Percentiles rank a stretch among this genome's conserved stretches.
Evolutionary conservation across 192 early-diverging fungal genomes (phyloP).

Genomic region (Coemansia sp.): DNA sequence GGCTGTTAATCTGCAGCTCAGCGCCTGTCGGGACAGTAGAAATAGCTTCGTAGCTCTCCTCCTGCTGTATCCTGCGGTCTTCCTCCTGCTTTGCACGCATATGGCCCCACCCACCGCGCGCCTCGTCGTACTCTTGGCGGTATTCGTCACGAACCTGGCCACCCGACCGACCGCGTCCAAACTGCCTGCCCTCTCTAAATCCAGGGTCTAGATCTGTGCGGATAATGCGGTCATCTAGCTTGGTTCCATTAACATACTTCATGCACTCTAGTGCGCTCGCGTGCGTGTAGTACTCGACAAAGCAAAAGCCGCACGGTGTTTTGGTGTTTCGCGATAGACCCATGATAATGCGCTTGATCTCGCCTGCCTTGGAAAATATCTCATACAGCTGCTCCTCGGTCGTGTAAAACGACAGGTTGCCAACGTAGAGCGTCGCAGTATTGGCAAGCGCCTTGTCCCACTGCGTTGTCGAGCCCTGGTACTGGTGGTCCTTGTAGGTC

Average conservation of each 20-base stretch:
- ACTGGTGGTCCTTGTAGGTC: constrained; percentile 81
- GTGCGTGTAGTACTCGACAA: constrained; percentile 97
- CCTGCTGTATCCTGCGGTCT: constrained; percentile 57
- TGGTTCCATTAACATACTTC: constrained; percentile 91
- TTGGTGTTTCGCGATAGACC: constrained; percentile 88
- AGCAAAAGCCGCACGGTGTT: constrained; percentile 98
- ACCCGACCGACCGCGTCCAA: constrained; percentile 89
- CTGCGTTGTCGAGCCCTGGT: constrained; percentile 52
- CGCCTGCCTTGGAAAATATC: constrained; percentile 93
- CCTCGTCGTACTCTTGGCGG: constrained; percentile 91
- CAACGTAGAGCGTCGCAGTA: constrained; percentile 89
- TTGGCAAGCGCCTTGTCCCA: constrained; percentile 35
- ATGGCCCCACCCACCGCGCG: constrained; percentile 95
- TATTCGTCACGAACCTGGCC: constrained; percentile 97
- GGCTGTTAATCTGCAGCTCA: constrained; percentile 28
- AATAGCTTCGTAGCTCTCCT: constrained; percentile 72
- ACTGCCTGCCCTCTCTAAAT: constrained; percentile 89
- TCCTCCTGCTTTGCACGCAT: constrained; percentile 64
- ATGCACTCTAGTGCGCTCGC: constrained; percentile 89
- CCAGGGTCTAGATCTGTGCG: constrained; percentile 96
- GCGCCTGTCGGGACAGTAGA: constrained; percentile 34
- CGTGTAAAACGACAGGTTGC: constrained; percentile 96
- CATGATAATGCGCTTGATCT: constrained; percentile 99
- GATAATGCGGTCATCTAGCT: constrained; percentile 92
- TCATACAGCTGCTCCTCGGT: constrained; percentile 98